These are phyloP conservation scores for Bruguiera parviflora DNA, from an alignment of 345 rosid genomes.

Conservation along the genomic window DNA sequence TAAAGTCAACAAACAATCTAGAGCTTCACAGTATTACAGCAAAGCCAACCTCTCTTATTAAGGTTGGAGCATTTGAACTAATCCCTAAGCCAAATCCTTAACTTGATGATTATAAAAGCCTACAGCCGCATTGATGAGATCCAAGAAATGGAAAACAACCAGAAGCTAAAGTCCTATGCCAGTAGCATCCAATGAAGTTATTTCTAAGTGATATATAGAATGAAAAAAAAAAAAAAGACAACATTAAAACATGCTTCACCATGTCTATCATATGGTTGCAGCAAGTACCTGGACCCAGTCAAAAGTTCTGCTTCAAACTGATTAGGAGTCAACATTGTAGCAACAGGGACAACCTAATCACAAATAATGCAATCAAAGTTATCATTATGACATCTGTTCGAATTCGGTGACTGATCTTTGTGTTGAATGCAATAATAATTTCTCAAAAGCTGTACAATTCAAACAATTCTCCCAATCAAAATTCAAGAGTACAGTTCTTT, in stretches of 20 bases:
- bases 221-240: neutral
- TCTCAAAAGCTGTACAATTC: neutral
- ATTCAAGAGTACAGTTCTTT: neutral
- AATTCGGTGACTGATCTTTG: neutral
- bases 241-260: neutral
- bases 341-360: constrained; percentile 89
- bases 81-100: too few species aligned
- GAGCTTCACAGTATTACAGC: too few species aligned
- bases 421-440: neutral
- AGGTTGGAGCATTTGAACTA: too few species aligned
- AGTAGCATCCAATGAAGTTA: too few species aligned
- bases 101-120: too few species aligned
- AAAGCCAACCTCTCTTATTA: too few species aligned
- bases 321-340: constrained; percentile 99
- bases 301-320: constrained; percentile 95
- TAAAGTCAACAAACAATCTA: too few species aligned
- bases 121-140: too few species aligned
- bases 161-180: too few species aligned
- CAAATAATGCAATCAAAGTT: constrained; percentile 7
- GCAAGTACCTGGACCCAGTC: constrained; percentile 71
- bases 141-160: neutral
- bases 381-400: constrained; percentile 5
- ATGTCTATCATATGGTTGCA: neutral
- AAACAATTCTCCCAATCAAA: neutral
- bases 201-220: too few species aligned